A percentile compares a stretch with the other conserved stretches of the same genome.
These are phyloP conservation scores for Phytophthora nicotianae DNA, from an alignment of 352 stramenopile genomes.

Conservation along the genomic window DNA sequence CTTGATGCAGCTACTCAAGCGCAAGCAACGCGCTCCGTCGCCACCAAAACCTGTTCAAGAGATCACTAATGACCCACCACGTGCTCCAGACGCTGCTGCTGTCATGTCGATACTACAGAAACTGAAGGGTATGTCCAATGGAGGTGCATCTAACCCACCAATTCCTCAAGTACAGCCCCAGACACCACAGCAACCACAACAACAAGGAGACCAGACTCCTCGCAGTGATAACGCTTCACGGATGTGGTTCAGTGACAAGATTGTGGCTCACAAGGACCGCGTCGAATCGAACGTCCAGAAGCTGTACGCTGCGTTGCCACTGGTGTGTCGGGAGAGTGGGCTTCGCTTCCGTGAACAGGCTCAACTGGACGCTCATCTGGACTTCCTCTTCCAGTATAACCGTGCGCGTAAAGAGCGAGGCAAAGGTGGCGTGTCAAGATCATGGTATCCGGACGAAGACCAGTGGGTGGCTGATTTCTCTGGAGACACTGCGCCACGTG, in stretches of 20 bases:
- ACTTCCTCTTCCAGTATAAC: conserved; percentile 90
- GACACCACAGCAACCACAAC: conserved; percentile 15
- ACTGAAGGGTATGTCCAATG: conserved; percentile 62
- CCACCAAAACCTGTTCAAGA: conserved; percentile 34
- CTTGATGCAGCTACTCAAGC: conserved; percentile 84
- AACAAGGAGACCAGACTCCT: conserved; percentile 19
- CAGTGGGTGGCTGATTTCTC: conserved; percentile 84
- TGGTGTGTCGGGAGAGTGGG: conserved; percentile 83
- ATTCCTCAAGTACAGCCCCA: conserved; percentile 21
- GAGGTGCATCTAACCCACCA: conserved; percentile 10
- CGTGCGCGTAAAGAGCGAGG: conserved; percentile 80
- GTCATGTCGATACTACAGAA: conserved; percentile 90
- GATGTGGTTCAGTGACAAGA: conserved; percentile 88
- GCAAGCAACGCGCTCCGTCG: conserved; percentile 52
- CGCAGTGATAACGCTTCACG: conserved; percentile 56
- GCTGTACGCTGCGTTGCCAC: conserved; percentile 80
- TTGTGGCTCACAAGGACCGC: conserved; percentile 82
- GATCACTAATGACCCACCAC: conserved; percentile 66
- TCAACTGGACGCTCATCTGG: conserved; percentile 80
- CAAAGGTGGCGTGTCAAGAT: conserved; percentile 80
- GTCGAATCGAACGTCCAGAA: conserved; percentile 88
- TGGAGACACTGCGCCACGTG: conserved; percentile 55
- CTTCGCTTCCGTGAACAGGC: conserved; percentile 80
- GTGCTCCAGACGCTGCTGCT: conserved; percentile 61
- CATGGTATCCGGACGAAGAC: conserved; percentile 84